Percentiles rank a stretch among this genome's conserved stretches.
phyloP scores from a whole-genome alignment of 345 rosid species.

The Tarenaya hassleriana region DNA sequence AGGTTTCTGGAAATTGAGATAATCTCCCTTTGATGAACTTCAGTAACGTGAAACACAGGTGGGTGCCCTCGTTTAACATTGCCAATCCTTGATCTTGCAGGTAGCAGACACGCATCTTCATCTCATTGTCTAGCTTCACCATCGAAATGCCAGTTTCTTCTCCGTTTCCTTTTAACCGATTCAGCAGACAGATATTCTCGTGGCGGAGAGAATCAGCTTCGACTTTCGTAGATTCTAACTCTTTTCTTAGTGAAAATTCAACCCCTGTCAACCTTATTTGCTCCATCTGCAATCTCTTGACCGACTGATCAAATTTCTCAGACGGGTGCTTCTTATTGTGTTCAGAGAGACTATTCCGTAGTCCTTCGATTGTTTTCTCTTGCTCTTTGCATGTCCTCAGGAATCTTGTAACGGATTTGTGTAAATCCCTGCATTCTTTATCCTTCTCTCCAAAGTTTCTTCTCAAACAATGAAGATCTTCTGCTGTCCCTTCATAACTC shows the following conservation, averaged over 20 bases:
- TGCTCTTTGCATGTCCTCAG: conserved; percentile 70
- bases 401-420: conserved; percentile 52
- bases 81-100: conserved; percentile 73
- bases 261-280: conserved; percentile 78
- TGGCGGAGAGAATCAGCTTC: conserved; percentile 69
- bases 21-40: conserved; percentile 46
- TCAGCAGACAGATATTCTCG: conserved; percentile 63
- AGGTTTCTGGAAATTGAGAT: conserved; percentile 36
- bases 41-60: conserved; percentile 54
- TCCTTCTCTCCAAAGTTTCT: conserved; percentile 75
- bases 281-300: conserved; percentile 53
- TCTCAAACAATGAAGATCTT: conserved; percentile 41
- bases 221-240: conserved; percentile 46
- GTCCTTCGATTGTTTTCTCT: conserved; percentile 73
- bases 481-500: conserved; percentile 37
- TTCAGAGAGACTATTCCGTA: conserved; percentile 45
- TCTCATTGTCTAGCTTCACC: conserved; percentile 66
- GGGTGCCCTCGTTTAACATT: conserved; percentile 50
- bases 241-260: conserved; percentile 70
- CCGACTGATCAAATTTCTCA: conserved; percentile 36
- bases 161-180: conserved; percentile 49
- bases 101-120: conserved; percentile 45
- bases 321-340: conserved; percentile 36
- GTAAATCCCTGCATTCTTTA: conserved; percentile 72
- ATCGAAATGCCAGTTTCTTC: conserved; percentile 32